Evolutionary conservation across 1,284 basidiomycete genomes (phyloP).

Genomic region (Ganoderma leucocontextum): DNA sequence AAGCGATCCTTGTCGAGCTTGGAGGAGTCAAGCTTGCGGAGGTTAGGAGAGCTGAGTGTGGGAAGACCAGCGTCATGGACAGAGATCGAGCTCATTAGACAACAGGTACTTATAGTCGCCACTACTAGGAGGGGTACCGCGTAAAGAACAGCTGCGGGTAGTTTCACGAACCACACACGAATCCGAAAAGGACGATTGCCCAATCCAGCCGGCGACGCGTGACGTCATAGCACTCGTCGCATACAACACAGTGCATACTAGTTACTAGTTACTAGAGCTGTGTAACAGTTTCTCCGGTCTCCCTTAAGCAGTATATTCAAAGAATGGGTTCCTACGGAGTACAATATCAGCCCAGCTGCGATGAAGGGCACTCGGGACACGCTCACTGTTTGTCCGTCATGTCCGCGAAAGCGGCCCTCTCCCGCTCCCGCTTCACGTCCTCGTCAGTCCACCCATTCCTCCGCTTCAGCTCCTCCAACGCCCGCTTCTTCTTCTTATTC

Average conservation of each 20-base stretch:
- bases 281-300: too few relatives aligned
- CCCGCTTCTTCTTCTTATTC: conserved; percentile 57
- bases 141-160: too few relatives aligned
- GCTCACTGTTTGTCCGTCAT: conserved; percentile 58
- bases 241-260: too few relatives aligned
- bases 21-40: conserved; percentile 22
- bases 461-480: conserved; percentile 54
- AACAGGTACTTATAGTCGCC: neutral
- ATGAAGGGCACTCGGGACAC: neutral
- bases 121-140: neutral
- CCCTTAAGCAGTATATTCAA: conserved; percentile 52
- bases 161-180: neutral
- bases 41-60: conserved; percentile 29
- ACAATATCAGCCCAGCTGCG: neutral
- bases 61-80: conserved; percentile 7
- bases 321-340: conserved; percentile 46
- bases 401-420: conserved; percentile 68
- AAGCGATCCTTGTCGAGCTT: conserved; percentile 52
- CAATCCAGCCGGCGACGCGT: conserved; percentile 14
- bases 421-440: conserved; percentile 62
- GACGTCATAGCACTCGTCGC: conserved; percentile 19
- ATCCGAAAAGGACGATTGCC: conserved; percentile 7
- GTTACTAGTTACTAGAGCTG: too few relatives aligned
- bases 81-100: conserved; percentile 3
- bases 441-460: conserved; percentile 63